phyloP scores from a whole-genome alignment of 306 rosid genomes.

The Lithocarpus polystachyus region DNA sequence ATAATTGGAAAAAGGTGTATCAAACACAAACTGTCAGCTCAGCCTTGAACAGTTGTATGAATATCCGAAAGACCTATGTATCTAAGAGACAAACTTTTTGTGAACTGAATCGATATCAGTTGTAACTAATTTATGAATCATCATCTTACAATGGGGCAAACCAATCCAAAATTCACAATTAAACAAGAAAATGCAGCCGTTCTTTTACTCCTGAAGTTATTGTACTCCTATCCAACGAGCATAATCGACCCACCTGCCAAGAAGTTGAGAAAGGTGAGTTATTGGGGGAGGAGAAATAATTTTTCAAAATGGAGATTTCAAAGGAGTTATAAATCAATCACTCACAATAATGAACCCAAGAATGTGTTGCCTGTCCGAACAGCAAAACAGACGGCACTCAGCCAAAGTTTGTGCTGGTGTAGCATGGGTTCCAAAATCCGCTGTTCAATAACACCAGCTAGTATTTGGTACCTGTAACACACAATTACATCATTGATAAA shows the following conservation, averaged over 20 bases:
- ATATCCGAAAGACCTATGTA: conserved; percentile 25
- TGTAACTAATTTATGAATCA: conserved; percentile 25
- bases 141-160: conserved; percentile 21
- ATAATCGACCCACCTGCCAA: conserved; percentile 89
- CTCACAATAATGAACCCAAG: conserved; percentile 85
- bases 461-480: conserved; percentile 62
- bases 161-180: conserved; percentile 15
- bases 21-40: conserved; percentile 15
- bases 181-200: conserved; percentile 11
- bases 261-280: conserved; percentile 14
- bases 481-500: conserved; percentile 11
- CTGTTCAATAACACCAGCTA: conserved; percentile 81
- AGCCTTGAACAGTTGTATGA: conserved; percentile 22
- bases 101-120: conserved; percentile 16
- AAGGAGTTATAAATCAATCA: not conserved
- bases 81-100: conserved; percentile 30
- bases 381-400: conserved; percentile 74
- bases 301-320: not conserved
- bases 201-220: conserved; percentile 30
- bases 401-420: conserved; percentile 74
- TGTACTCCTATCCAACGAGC: conserved; percentile 84
- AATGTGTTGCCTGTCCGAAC: conserved; percentile 81
- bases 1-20: not conserved
- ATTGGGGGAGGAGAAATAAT: not conserved
- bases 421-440: conserved; percentile 76